Base-by-base conservation (phyloP, 192 early-diverging fungal genomes). In the Entophlyctis helioformis region DNA sequence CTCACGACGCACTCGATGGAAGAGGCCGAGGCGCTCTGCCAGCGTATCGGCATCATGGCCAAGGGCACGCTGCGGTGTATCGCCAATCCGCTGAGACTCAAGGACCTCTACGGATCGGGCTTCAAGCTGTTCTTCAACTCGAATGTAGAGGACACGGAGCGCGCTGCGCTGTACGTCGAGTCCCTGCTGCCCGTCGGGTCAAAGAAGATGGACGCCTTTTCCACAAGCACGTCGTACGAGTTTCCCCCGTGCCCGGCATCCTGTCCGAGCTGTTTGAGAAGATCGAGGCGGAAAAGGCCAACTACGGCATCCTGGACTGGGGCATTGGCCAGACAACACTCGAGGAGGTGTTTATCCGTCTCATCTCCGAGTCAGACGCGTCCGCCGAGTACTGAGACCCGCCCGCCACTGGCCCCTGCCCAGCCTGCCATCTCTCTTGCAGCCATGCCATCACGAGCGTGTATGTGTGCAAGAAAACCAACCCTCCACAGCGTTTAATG, bases 1-100 rank as follows among this genome's bases (percentile, higher is more conserved):
- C 47, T 73, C 41, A 86, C 79, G 1, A 83, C 82, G 15, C 78
- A 84, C 47, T 77, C 73, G 1, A 85, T 85, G 83, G 83, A 87
- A 44, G 85, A 87, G 59, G 85, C 83, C 37, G 85, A 87, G 48
- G 74, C 81, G 12, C 52, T 85, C 15, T 87, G 83, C 52, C 62
- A 79, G 7, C 57, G 69, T 6, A 88, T 87, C 36, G 83, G 77
- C 33, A 87, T 87, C 46, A 84, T 84, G 74, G 76, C 80, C 10
- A 79, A 82, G 39, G 84, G 84, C 29, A 76, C 74, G 0, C 39
- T 86, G 32, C 63, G 82, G 29, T 84, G 82, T 47, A 51, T 83
- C 11, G 84, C 69, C n/a, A 56, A 62, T n/a, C 78, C 63, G 37
- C 64, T 81, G 19, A 57, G 78, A 20, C 62, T 86, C 25, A 86